Evolutionary conservation across 768 basidiomycete species (phyloP), one percentile per base, ranked within the genome.

Genomic region (Filobasidium wieringae): DNA sequence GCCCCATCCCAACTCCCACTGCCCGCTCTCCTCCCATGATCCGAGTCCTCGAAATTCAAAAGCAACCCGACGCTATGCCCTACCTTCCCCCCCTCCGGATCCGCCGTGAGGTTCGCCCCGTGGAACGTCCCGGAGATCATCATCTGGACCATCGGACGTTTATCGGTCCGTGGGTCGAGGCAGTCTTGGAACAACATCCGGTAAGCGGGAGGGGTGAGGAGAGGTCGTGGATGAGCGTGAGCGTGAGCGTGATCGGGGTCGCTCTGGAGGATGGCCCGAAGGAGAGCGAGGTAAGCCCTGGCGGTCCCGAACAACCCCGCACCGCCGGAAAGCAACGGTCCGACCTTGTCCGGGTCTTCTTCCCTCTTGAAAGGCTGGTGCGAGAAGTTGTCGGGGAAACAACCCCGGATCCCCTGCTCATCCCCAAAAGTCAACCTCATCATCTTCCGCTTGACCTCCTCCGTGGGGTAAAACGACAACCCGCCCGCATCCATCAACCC

Each of bases 301-400:
- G 65, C 40, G 0, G 67, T 66, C 17, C 70, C 70, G 29, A 55
- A 66, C 12, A 72, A 58, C 4, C 72, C 72, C 0, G 54, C 64
- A 7, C 68, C 68, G 9, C 66, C 66, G 1, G 54, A 29, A 27
- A 11, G 32, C 19, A 45, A 33, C 47, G 53, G 50, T 12, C 65
- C 58, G 45, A 40, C 57, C 36, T 52, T 56, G 7, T 52, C 59
- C n/a, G 63, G 57, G 7, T 60, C 56, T 36, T 43, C 62, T 57
- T 60, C 52, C 27, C 58, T 53, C 24, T 39, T 61, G 7, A 59
- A 45, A n/a, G 63, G 59, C 4, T 17, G 11, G 17, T 15, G 22
- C 4, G 4, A 15, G 11, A 17, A 40, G 11, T 40, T 40, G 11
- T 40, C 37, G 22, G 37, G 37, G 11, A 4, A 40, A 40, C 4